Conservation (phyloP, 495 filamentous ascomycete genomes). For the Clavariopsis aquatica region DNA sequence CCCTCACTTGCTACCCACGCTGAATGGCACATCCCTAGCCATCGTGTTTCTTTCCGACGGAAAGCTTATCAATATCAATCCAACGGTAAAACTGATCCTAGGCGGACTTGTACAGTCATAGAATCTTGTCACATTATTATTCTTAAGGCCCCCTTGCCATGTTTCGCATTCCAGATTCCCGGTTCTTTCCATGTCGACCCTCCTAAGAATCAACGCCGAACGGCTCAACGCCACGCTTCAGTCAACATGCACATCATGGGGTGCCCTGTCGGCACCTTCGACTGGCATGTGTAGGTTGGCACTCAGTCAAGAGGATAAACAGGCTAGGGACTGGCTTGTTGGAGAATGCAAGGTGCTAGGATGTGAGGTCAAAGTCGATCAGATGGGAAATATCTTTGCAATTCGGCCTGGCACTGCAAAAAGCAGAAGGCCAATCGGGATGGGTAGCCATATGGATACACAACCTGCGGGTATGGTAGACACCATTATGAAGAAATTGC, state of each 20-base stretch:
- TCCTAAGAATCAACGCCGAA: conserved; percentile 31
- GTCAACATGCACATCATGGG: conserved; percentile 32
- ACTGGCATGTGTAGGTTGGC: conserved; percentile 37
- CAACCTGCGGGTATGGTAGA: conserved; percentile 34
- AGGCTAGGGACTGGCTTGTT: conserved; percentile 35
- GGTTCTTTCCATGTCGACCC: conserved; percentile 4
- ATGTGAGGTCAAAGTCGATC: conserved; percentile 33
- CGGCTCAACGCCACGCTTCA: conserved; percentile 30
- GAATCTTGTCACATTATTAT: conserved; percentile 7
- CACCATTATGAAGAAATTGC: too few species aligned
- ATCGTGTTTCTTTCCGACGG: conserved; percentile 1
- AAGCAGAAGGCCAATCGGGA: conserved; percentile 44
- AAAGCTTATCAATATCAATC: conserved; percentile 1
- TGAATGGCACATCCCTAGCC: not conserved
- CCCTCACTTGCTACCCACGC: conserved; percentile 26
- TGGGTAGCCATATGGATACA: conserved; percentile 54
- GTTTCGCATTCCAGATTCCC: not conserved
- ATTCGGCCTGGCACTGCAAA: conserved; percentile 25
- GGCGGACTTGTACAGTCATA: conserved; percentile 7
- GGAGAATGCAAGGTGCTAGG: conserved; percentile 27
- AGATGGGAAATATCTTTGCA: conserved; percentile 42
- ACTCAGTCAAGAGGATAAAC: conserved; percentile 33
- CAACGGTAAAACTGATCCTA: not conserved
- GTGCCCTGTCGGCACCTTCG: conserved; percentile 24
- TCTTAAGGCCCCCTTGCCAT: not conserved